Percentiles rank a stretch among this genome's conserved stretches.
These are phyloP conservation scores for Penicillium atrosanguineum DNA, from an alignment of 495 filamentous ascomycete genomes.

Conservation along the genomic window DNA sequence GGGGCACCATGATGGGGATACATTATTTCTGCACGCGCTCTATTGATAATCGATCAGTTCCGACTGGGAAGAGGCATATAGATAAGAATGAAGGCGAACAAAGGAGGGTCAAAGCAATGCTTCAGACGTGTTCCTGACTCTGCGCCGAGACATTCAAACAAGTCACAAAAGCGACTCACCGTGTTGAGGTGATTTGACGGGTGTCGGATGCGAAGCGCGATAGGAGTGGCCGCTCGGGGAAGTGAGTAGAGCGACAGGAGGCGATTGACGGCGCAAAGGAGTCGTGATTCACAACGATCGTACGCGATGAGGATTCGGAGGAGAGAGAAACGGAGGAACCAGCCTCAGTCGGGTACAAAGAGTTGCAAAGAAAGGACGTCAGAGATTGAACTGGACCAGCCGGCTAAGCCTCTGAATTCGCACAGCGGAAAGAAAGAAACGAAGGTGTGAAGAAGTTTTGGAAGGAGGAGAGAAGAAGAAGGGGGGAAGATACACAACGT, in stretches of 20 bases:
- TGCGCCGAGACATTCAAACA: conserved; percentile 3
- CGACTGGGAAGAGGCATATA: conserved; percentile 15
- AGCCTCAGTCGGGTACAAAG: conserved; percentile 33
- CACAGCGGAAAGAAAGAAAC: conserved; percentile 43
- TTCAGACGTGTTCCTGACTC: neutral
- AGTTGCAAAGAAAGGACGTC: conserved; percentile 29
- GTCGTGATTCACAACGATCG: conserved; percentile 9
- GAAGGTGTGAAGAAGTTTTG: conserved; percentile 25
- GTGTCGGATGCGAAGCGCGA: conserved; percentile 3
- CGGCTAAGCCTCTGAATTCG: conserved; percentile 41
- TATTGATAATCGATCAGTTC: conserved; percentile 15
- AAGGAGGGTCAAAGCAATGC: conserved; percentile 7
- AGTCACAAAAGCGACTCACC: conserved; percentile 3
- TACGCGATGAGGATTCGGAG: conserved; percentile 14
- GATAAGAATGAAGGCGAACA: conserved; percentile 18
- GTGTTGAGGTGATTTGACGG: conserved; percentile 2
- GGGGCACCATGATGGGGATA: conserved; percentile 52
- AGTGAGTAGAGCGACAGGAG: neutral
- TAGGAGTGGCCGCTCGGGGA: neutral
- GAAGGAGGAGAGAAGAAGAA: conserved; percentile 14
- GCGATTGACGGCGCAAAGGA: conserved; percentile 5
- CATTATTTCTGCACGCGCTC: conserved; percentile 32
- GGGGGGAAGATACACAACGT: conserved; percentile 22
- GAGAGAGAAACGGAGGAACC: conserved; percentile 33
- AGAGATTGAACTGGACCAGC: conserved; percentile 46